Evolutionary conservation across 2,329 filamentous ascomycete genomes (phyloP), one percentile per base, ranked within the genome.

Genomic region (Epichloe glyceriae): DNA sequence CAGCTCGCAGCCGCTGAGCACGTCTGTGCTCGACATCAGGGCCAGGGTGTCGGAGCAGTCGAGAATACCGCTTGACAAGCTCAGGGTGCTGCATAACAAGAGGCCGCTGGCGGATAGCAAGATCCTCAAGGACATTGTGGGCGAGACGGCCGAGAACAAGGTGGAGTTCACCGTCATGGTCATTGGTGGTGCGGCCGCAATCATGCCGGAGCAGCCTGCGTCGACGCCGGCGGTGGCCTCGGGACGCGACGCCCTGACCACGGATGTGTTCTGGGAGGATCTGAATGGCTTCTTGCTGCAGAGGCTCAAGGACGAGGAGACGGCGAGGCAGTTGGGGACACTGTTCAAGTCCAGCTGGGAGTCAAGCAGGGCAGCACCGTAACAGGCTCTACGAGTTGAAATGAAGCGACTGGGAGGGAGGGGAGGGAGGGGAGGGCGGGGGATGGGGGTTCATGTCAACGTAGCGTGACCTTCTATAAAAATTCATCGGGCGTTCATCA

Each of bases 121-220:
- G 70, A 81, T 85, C 1, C 68, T 96, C 5, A 79, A 79, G 51
- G 90, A 95, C 52, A 63, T 94, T 0, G 58, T 90, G 1, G 74
- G 73, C 0, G 79, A 78, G 43, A 26, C 22, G 22, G 53, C 57
- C 0, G 61, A 62, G 3, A 73, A 58, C 57, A 67, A 59, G 1
- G 73, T 91, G 0, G 89, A 95, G 65, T 83, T 97, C 55, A 81
- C 81, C 1, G 78, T 96, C 50, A 97, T 97, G 89, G 76, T 96
- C 19, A 80, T 95, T 63, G 86, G 85, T 3, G 89, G 88, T 20
- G 69, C 71, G 12, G 70, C 72, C 38, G 72, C 70, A 0, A 70
- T 71, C 45, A 64, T 68, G 50, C 69, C 69, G 34, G 70, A 69
- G 52, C 64, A 68, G 56, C 55, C 59, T n/a, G 60, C 52, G 46